Evolutionary conservation across 331 rosid species (phyloP), one percentile per base, ranked within the genome.

Genomic region (Spiraea crenata): DNA sequence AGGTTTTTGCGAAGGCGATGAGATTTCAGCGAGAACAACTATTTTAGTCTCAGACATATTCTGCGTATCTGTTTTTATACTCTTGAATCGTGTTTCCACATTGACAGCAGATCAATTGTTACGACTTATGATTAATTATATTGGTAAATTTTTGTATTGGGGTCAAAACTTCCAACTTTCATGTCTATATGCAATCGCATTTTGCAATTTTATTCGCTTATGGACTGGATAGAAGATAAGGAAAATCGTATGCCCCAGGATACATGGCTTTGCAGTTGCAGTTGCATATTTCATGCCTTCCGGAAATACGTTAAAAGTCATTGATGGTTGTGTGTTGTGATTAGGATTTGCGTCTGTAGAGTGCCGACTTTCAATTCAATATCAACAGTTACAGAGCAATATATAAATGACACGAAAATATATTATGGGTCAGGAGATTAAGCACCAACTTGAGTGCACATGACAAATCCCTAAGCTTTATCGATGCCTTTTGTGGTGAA

Each of bases 1-100:
- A 89, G 96, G 86, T 0, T 91, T 66, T 96, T 90, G 37, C 82
- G 90, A 73, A 81, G 89, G 79, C 86, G 87, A 57, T 57, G 57
- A 70, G 56, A 25, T 38, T 57, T 6, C 31, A 7, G n/a, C 44
- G 13, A 17, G 47, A 46, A 56, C 55, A 38, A 51, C 20, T 56
- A 44, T 57, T 41, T 12, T 50, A 16, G 57, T 47, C 37, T 11
- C 55, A 14, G 34, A 66, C 7, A 12, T 15, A 48, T 5, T 40
- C 37, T 60, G 20, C 59, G 10, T n/a, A 9, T 74, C 52, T 35
- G 73, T 38, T 57, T 20, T 8, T 35, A 13, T 44, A 40, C 10
- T 57, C 37, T 70, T 50, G 46, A 34, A 49, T 57, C 7, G 9
- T 25, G 15, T 47, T 15, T 45, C 41, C 55, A 55, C 31, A 15